phyloP scores from a whole-genome alignment of 176 grass and related monocot species.

The Zizania latifolia region DNA sequence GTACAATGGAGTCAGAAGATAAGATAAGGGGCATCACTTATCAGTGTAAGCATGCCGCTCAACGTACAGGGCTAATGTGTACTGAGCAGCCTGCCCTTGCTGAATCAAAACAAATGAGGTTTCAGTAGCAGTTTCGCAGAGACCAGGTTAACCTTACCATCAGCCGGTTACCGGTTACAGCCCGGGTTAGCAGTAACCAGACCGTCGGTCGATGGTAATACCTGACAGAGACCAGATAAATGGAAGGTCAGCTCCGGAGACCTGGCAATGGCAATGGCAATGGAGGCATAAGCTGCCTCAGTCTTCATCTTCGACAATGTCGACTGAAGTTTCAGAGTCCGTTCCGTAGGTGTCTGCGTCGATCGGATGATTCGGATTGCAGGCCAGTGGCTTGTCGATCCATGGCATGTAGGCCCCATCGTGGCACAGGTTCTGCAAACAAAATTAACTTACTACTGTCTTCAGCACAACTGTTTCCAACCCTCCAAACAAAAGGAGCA shows the following conservation, averaged over 20 bases:
- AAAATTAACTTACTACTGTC: not conserved
- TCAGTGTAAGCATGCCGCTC: too few relatives aligned
- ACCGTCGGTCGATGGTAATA: too few relatives aligned
- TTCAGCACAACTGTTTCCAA: not conserved
- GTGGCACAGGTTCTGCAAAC: slow-evolving; percentile 68
- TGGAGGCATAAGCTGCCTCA: not conserved
- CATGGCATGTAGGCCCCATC: slow-evolving; percentile 72
- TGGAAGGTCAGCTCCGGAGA: not conserved
- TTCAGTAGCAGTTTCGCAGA: too few relatives aligned
- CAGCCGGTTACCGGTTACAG: too few relatives aligned
- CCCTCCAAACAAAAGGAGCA: not conserved
- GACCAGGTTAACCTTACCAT: too few relatives aligned
- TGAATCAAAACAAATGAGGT: too few relatives aligned
- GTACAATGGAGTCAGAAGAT: too few relatives aligned
- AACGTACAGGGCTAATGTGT: too few relatives aligned
- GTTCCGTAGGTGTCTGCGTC: slow-evolving; percentile 28
- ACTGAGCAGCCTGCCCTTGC: too few relatives aligned
- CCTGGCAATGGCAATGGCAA: not conserved
- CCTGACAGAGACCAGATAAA: not conserved
- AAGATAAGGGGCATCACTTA: too few relatives aligned
- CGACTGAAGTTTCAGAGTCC: not conserved
- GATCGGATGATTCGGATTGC: slow-evolving; percentile 51
- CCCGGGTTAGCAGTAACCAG: too few relatives aligned
- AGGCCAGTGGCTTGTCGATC: slow-evolving; percentile 39
- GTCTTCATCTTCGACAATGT: not conserved